phyloP scores from a whole-genome alignment of 164 flowering plant genomes.

The Stephania japonica region DNA sequence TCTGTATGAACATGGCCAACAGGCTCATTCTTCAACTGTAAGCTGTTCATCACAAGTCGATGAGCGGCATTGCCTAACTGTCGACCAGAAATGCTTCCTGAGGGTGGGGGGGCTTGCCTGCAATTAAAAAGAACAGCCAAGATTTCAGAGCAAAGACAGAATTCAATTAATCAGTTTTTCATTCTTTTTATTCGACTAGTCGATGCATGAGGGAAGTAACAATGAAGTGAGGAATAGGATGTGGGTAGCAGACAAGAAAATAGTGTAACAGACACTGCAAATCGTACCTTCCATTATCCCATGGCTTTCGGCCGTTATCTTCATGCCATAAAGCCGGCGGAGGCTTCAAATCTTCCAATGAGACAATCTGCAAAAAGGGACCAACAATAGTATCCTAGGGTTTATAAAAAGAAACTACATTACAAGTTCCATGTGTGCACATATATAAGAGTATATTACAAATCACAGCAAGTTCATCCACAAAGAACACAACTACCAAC shows the following conservation, averaged over 20 bases:
- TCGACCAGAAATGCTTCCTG: constrained; percentile 55
- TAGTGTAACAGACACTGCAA: background rate
- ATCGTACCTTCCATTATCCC: constrained; percentile 39
- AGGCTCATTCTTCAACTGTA: constrained; percentile 38
- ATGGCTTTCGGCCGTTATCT: constrained; percentile 63
- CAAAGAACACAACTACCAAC: too few species aligned
- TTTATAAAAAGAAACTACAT: background rate
- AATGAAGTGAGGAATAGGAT: background rate
- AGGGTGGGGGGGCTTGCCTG: constrained; percentile 50
- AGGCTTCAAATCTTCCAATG: constrained; percentile 64
- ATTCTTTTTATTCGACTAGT: background rate
- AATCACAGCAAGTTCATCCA: too few species aligned
- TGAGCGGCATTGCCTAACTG: constrained; percentile 89
- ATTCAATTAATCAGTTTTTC: background rate
- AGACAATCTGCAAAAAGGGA: constrained; percentile 46
- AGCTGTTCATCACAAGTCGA: constrained; percentile 70
- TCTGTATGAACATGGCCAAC: constrained; percentile 25
- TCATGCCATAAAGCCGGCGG: constrained; percentile 91
- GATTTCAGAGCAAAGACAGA: background rate
- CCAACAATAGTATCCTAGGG: background rate
- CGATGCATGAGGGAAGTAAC: background rate
- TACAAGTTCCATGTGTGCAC: background rate
- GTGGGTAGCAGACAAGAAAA: background rate
- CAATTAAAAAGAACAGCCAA: constrained; percentile 3
- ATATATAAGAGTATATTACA: too few species aligned